Conservation (phyloP, 805 yeast genomes). For the Wickerhamiella galacta region DNA sequence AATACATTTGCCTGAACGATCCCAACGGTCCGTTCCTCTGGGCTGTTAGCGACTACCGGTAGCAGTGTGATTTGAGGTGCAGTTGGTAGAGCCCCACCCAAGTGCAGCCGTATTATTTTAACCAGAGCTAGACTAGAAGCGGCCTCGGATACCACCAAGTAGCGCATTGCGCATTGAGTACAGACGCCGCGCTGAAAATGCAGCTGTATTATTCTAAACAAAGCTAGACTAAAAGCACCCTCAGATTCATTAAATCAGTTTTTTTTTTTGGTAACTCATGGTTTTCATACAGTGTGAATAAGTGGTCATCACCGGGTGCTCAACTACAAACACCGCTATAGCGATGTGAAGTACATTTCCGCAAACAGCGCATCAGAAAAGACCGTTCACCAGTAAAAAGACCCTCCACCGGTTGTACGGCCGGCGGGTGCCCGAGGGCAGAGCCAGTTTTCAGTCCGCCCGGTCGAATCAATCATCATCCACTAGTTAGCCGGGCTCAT, state of each 20-base stretch:
- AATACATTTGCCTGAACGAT: too few relatives aligned
- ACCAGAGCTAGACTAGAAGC: background rate
- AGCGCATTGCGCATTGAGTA: too few relatives aligned
- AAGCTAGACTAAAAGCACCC: conserved; percentile 5
- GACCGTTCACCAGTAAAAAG: conserved; percentile 15
- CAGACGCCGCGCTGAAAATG: background rate
- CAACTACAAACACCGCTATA: background rate
- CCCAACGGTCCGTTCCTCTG: too few relatives aligned
- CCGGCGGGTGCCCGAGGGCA: conserved; percentile 12
- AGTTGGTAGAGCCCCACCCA: too few relatives aligned
- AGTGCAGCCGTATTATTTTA: background rate
- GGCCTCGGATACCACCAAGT: conserved; percentile 21
- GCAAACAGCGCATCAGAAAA: conserved; percentile 7
- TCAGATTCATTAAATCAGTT: conserved; percentile 26
- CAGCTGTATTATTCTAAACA: background rate
- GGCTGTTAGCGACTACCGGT: too few relatives aligned
- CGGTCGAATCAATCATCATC: conserved; percentile 25
- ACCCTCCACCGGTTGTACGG: conserved; percentile 17
- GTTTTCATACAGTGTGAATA: conserved; percentile 25
- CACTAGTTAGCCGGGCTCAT: conserved; percentile 19
- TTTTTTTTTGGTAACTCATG: conserved; percentile 17
- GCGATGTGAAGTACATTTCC: background rate
- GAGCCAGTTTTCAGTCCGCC: conserved; percentile 24
- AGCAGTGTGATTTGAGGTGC: too few relatives aligned
- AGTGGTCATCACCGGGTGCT: conserved; percentile 17